Evolutionary conservation across 1,284 basidiomycete genomes (phyloP).

Genomic region (Ceratobasidium sp.): DNA sequence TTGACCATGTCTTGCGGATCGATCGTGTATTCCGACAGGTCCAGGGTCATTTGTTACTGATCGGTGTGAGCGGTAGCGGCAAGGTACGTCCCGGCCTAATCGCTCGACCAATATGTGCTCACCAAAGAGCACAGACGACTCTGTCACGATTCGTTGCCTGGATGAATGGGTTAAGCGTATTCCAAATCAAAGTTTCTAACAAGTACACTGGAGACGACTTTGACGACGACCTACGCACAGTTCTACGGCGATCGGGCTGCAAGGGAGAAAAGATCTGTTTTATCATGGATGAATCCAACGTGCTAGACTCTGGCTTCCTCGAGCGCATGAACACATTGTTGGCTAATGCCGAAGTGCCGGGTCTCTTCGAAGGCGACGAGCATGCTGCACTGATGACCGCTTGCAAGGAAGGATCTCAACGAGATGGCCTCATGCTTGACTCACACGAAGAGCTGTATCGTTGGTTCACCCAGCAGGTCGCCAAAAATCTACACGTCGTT

Average conservation of each 20-base stretch:
- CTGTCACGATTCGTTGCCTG: slow-evolving; percentile 98
- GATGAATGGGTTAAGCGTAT: slow-evolving; percentile 99
- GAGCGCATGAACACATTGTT: slow-evolving; percentile 99
- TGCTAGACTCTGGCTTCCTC: slow-evolving; percentile 96
- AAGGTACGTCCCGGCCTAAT: slow-evolving; percentile 66
- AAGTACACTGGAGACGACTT: slow-evolving; percentile 99
- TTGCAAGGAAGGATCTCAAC: slow-evolving; percentile 97
- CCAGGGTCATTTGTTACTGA: slow-evolving; percentile 94
- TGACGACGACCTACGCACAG: slow-evolving; percentile 93
- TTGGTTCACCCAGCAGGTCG: slow-evolving; percentile 97
- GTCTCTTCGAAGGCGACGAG: slow-evolving; percentile 98
- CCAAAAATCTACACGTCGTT: slow-evolving; percentile 94
- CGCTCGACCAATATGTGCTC: slow-evolving; percentile 21
- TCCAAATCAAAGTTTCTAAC: slow-evolving; percentile 98
- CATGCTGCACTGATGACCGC: slow-evolving; percentile 96
- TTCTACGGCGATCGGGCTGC: slow-evolving; percentile 92
- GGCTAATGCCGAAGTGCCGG: slow-evolving; percentile 99
- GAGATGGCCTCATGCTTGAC: slow-evolving; percentile 97
- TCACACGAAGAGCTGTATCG: slow-evolving; percentile 95
- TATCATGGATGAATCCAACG: slow-evolving; percentile 99
- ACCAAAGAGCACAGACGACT: slow-evolving; percentile 72
- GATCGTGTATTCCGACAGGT: slow-evolving; percentile 99
- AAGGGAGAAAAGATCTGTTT: slow-evolving; percentile 99
- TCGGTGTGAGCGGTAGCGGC: slow-evolving; percentile 97
- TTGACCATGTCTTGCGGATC: slow-evolving; percentile 96